phyloP scores from a whole-genome alignment of 73 alveolate species.

The Tetrahymena thermophila region DNA sequence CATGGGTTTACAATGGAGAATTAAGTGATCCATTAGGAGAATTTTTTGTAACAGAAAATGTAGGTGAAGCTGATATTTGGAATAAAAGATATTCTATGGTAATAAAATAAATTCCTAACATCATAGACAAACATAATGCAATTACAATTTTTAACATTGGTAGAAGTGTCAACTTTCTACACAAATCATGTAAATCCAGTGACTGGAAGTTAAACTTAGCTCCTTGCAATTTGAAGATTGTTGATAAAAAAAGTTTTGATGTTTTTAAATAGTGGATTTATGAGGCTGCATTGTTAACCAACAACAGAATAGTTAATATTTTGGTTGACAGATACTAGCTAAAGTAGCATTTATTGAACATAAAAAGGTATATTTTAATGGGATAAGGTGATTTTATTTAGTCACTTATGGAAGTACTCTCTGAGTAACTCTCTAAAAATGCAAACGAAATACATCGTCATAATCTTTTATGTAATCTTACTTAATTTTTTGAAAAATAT shows the following conservation, averaged over 20 bases:
- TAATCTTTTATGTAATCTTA: constrained; percentile 62
- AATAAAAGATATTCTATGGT: constrained; percentile 4
- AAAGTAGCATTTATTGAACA: constrained; percentile 10
- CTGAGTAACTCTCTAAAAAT: constrained; percentile 76
- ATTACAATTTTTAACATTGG: constrained; percentile 23
- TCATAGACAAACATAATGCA: constrained; percentile 16
- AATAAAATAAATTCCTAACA: constrained; percentile 12
- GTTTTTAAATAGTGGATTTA: not conserved
- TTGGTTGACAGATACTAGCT: not conserved
- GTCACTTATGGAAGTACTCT: constrained; percentile 85
- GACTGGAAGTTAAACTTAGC: constrained; percentile 10
- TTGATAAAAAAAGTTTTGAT: not conserved
- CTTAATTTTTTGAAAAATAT: constrained; percentile 57
- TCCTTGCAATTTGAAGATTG: not conserved
- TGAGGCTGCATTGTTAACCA: not conserved
- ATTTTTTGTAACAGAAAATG: constrained; percentile 32
- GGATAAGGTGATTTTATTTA: constrained; percentile 96
- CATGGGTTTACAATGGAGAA: constrained; percentile 35
- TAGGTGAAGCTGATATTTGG: constrained; percentile 30
- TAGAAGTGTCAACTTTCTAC: constrained; percentile 25
- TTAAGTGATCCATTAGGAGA: constrained; percentile 15
- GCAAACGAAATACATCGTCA: constrained; percentile 83
- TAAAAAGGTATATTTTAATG: constrained; percentile 78
- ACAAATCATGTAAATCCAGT: constrained; percentile 12
- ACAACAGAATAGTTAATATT: not conserved